Evolutionary conservation across 1,139 yeast species (phyloP), one percentile per base, ranked within the genome.

Genomic region (Lodderomyces parapsilosis): DNA sequence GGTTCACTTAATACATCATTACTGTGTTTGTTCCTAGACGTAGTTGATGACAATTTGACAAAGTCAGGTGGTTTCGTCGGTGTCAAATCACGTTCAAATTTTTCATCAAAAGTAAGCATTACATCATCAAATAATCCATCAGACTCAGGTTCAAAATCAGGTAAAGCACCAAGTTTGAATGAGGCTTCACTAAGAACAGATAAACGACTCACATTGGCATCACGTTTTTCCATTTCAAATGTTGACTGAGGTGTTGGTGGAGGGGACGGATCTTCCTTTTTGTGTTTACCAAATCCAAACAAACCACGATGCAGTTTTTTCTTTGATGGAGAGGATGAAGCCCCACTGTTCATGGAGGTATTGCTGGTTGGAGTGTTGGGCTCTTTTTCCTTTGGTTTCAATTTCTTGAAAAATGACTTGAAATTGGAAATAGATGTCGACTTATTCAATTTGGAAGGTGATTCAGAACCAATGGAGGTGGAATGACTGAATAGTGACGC

Each of bases 111-210:
- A 11, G 60, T 58, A 18, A 45, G 45, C 54, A 69, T 51, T 53
- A 69, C 54, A 40, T 69, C 75, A 36, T 62, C 70, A 48, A 68
- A 65, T 52, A 68, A 47, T 40, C 43, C 44, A 7, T 59, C 49
- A n/a, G 56, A 57, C 19, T 66, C 72, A 7, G 59, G 56, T 45
- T 68, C 73, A 40, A 68, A 54, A 28, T 57, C 57, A 5, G 72
- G 74, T 24, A 69, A 55, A 39, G 58, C 35, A 6, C 50, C 53
- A 28, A 48, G 24, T 38, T 46, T 44, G 14, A 49, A 42, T 6
- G 51, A 49, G n/a, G 47, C 43, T n/a, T 44, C 49, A 38, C 51
- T 49, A 17, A 49, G 24, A 1, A 47, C 42, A 4, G 51, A 48
- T 18, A 40, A 17, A 24, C 52, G 34, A 32, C 41, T 46, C 7